These are phyloP conservation scores for Starmerella bombicola DNA, from an alignment of 805 yeast species.

Conservation along the genomic window DNA sequence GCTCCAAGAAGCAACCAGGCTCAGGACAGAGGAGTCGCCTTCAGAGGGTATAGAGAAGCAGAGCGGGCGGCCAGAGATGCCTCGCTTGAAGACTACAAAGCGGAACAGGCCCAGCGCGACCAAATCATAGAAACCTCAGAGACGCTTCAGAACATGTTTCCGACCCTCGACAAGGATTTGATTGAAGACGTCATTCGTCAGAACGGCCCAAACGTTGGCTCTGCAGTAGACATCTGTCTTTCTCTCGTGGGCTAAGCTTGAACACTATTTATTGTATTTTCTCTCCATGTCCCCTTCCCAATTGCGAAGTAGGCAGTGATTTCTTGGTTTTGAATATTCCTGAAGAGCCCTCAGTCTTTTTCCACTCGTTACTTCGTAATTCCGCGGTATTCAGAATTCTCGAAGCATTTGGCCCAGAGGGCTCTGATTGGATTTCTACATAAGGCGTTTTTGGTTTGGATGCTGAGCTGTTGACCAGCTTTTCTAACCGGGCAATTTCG, in stretches of 20 bases:
- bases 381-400: too few species aligned
- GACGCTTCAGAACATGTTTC: constrained; percentile 56
- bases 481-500: constrained; percentile 23
- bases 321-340: neutral
- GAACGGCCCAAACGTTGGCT: constrained; percentile 55
- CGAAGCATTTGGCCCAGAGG: too few species aligned
- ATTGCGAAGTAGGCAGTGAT: neutral
- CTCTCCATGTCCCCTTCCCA: neutral
- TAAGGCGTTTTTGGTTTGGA: too few species aligned
- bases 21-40: neutral
- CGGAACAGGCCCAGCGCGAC: constrained; percentile 31
- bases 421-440: too few species aligned
- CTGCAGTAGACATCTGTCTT: constrained; percentile 55
- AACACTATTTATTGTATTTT: neutral
- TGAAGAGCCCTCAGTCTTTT: too few species aligned
- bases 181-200: constrained; percentile 57
- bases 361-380: too few species aligned
- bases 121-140: constrained; percentile 35
- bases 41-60: constrained; percentile 17
- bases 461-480: constrained; percentile 3
- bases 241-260: constrained; percentile 21
- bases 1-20: neutral
- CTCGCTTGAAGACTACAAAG: constrained; percentile 31
- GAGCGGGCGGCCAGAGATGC: constrained; percentile 29
- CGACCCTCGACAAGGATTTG: constrained; percentile 53